Evolutionary conservation across 1,284 basidiomycete species (phyloP), one percentile per base, ranked within the genome.

Genomic region (Sphagnurus paluster): DNA sequence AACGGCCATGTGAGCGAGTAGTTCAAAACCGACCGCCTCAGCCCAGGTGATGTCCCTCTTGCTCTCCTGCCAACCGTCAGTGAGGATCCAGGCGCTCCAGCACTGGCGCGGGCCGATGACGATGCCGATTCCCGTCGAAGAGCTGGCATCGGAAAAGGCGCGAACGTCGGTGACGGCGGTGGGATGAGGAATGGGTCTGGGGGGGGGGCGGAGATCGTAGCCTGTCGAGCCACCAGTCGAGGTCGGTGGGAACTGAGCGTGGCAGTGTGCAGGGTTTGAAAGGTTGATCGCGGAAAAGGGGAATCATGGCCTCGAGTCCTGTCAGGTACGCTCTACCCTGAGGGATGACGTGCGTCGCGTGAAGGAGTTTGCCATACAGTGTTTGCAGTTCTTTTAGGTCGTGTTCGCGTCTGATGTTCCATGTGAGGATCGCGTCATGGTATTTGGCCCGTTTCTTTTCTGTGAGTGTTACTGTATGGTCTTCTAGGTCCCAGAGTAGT

Each of bases 111-210:
- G 53, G 53, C 60, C 23, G 53, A 76, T 54, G 32, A 61, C 59
- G 46, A 75, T 60, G 62, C 70, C 72, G 13, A 61, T 47, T 3
- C 67, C 67, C 8, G 57, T 47, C 1, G 55, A 55, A 0, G 67
- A 69, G 60, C 72, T 75, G 7, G 73, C 72, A 55, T 76, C 72
- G 0, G 69, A 76, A 57, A 54, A 77, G 0, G 69, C 70, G 0
- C 34, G 9, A 16, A 55, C 6, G 44, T 72, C 62, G 9, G 51
- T 2, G 43, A 72, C 24, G 10, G 42, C 9, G 1, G 16, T 1
- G 0, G 62, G 61, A 0, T 54, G 56, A 20, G 68, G 66, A 24
- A 75, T 65, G 2, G 51, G 43, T 20, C 59, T n/a, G 39, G 0
- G 33, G 21, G 39, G 63, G 23, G 26, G 5, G 1, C 11, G 54